These are phyloP conservation scores for Beverwykella pulmonaria DNA, from an alignment of 495 filamentous ascomycete species.

Conservation along the genomic window DNA sequence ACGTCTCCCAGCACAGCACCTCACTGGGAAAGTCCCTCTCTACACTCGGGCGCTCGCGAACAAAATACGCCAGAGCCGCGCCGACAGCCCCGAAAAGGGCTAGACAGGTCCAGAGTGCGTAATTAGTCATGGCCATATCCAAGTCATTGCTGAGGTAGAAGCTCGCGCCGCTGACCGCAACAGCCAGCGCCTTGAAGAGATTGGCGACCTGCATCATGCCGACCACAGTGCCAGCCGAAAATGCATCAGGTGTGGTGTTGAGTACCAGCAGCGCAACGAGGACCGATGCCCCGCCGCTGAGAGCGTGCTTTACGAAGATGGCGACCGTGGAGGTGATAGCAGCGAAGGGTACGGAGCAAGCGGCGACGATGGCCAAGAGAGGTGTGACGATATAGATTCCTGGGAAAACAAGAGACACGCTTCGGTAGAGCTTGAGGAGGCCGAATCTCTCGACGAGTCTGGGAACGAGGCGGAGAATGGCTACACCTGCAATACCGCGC, in stretches of 20 bases:
- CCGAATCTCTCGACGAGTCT: slow-evolving; percentile 44
- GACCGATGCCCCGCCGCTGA: slow-evolving; percentile 47
- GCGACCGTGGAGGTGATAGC: slow-evolving; percentile 44
- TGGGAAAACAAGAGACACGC: slow-evolving; percentile 47
- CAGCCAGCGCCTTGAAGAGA: slow-evolving; percentile 50
- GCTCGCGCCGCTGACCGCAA: slow-evolving; percentile 49
- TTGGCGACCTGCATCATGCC: slow-evolving; percentile 51
- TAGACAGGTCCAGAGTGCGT: slow-evolving; percentile 48
- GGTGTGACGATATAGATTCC: slow-evolving; percentile 49
- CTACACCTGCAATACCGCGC: slow-evolving; percentile 43
- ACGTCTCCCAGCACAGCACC: slow-evolving; percentile 52
- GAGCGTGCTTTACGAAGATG: slow-evolving; percentile 49
- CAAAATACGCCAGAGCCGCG: slow-evolving; percentile 49
- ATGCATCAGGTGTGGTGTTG: slow-evolving; percentile 52
- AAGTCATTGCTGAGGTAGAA: slow-evolving; percentile 49
- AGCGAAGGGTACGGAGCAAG: slow-evolving; percentile 36
- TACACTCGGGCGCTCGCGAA: slow-evolving; percentile 49
- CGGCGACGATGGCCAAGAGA: slow-evolving; percentile 41
- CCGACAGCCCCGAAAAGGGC: slow-evolving; percentile 46
- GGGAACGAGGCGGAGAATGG: slow-evolving; percentile 44
- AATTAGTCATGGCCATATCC: slow-evolving; percentile 46
- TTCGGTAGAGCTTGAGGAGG: slow-evolving; percentile 49
- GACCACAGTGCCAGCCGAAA: slow-evolving; percentile 51
- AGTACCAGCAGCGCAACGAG: slow-evolving; percentile 50
- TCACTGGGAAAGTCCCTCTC: slow-evolving; percentile 45